Base-by-base conservation (phyloP, 2,329 filamentous ascomycete genomes). In the Cordyceps tenuipes region DNA sequence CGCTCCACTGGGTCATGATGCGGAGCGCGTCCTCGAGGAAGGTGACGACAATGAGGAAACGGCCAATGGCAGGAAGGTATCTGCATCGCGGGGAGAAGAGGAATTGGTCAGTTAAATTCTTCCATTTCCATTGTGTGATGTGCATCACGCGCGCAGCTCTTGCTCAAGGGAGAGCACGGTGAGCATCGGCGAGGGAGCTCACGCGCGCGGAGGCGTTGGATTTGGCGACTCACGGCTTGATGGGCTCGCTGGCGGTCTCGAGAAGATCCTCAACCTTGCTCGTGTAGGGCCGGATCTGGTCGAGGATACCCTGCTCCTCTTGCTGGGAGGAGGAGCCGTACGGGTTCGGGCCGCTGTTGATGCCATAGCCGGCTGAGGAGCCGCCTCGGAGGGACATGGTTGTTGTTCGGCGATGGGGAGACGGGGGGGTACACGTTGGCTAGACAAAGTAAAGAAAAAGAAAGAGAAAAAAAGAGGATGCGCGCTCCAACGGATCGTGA, bases 211-310 rank as follows among this genome's bases (percentile, higher is more conserved):
- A 10, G 17, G 5, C 0, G 8, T 29, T n/a, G n/a, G 5, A 10
- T 21, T 19, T 12, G 17, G 39, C 13, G 23, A 74, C 73, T 74
- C 69, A 99, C 89, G 94, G 94, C 82, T 96, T 97, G 67, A 97
- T 77, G 53, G 94, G 94, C 71, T 96, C 93, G 69, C 91, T 88
- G 70, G 91, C 66, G 31, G 84, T 90, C 75, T 97, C 94, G 71
- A 99, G 76, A 72, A 90, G 77, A 73, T 99, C 94, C 78, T 99
- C 94, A 66, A 99, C 93, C 82, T 97, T 97, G 87, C 90, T 96
- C 56, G 94, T 99, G 76, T 97, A 92, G 74, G 91, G 85, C 65
- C 94, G 84, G 71, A 99, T 91, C 68, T 90, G 83, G 74, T 97
- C 94, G 67, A 99, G 84, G 61, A 74, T 62, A 66, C 68, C 67